Evolutionary conservation across 495 filamentous ascomycete species (phyloP).

Genomic region (Cercophora newfieldiana): DNA sequence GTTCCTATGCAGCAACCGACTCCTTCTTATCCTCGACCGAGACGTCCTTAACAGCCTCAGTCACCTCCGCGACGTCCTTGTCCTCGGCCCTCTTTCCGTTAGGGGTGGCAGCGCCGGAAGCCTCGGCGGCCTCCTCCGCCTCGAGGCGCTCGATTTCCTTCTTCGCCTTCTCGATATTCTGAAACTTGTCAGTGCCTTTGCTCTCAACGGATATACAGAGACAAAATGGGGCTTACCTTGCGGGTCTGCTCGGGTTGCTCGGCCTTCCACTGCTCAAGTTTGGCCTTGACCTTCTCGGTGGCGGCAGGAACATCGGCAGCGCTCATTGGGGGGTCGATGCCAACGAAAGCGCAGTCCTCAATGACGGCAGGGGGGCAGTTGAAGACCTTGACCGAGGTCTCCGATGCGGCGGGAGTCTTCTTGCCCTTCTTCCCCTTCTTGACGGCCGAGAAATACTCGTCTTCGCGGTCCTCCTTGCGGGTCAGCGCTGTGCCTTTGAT

Average conservation of each 20-base stretch:
- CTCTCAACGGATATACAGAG: background rate
- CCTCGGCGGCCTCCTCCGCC: constrained; percentile 51
- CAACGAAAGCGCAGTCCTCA: constrained; percentile 80
- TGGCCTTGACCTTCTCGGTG: constrained; percentile 85
- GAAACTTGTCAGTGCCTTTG: constrained; percentile 27
- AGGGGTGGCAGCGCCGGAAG: constrained; percentile 34
- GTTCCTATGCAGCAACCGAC: constrained; percentile 30
- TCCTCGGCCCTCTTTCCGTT: constrained; percentile 44
- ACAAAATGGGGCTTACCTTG: constrained; percentile 60
- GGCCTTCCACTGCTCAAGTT: constrained; percentile 89
- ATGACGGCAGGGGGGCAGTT: constrained; percentile 86
- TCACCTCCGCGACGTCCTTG: constrained; percentile 44
- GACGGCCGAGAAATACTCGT: constrained; percentile 79
- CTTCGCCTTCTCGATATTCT: constrained; percentile 78
- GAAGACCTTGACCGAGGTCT: constrained; percentile 63
- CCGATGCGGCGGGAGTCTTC: constrained; percentile 51
- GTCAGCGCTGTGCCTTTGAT: constrained; percentile 76
- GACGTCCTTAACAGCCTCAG: constrained; percentile 67
- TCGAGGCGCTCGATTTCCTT: constrained; percentile 65
- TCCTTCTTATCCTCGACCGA: constrained; percentile 67
- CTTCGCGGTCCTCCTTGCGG: constrained; percentile 82
- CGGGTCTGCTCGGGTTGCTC: constrained; percentile 90
- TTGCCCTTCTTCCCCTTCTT: constrained; percentile 94
- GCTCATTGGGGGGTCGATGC: constrained; percentile 82
- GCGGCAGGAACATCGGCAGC: constrained; percentile 74